These are phyloP conservation scores for Thelephora terrestris DNA, from an alignment of 1,284 basidiomycete genomes.

Conservation along the genomic window DNA sequence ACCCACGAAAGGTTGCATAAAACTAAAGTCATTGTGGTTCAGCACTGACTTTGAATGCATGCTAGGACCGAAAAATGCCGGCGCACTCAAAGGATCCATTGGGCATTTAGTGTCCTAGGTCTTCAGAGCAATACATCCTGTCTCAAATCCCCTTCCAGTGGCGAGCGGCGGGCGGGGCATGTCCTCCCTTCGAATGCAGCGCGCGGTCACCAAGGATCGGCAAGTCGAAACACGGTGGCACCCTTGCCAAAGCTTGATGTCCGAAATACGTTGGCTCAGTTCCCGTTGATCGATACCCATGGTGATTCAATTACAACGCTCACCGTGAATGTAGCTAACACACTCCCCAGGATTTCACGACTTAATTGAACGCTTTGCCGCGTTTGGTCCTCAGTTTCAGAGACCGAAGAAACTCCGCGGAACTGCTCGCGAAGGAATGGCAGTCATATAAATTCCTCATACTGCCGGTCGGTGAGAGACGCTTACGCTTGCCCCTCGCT, in stretches of 20 bases:
- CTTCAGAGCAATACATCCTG: conserved; percentile 18
- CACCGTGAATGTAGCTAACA: neutral
- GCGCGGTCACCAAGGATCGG: conserved; percentile 12
- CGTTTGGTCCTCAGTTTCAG: neutral
- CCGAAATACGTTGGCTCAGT: conserved; percentile 14
- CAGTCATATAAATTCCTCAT: neutral
- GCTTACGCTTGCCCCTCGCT: neutral
- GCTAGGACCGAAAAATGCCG: too few relatives aligned
- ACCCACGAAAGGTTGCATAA: too few relatives aligned
- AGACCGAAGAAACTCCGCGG: neutral
- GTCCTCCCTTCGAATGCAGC: too few relatives aligned
- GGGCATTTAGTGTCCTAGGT: conserved; percentile 32
- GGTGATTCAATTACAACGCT: neutral
- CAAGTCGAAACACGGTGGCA: neutral
- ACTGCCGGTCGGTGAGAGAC: neutral
- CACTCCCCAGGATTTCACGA: neutral
- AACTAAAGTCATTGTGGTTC: too few relatives aligned
- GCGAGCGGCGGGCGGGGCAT: too few relatives aligned
- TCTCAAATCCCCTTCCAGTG: too few relatives aligned
- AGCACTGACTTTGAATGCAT: too few relatives aligned
- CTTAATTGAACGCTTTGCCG: neutral
- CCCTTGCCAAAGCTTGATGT: conserved; percentile 5
- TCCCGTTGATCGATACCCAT: neutral
- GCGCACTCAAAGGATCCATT: too few relatives aligned
- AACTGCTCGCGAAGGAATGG: neutral